These are phyloP conservation scores for Komagataella mondaviorum DNA, from an alignment of 805 yeast species.

Conservation along the genomic window DNA sequence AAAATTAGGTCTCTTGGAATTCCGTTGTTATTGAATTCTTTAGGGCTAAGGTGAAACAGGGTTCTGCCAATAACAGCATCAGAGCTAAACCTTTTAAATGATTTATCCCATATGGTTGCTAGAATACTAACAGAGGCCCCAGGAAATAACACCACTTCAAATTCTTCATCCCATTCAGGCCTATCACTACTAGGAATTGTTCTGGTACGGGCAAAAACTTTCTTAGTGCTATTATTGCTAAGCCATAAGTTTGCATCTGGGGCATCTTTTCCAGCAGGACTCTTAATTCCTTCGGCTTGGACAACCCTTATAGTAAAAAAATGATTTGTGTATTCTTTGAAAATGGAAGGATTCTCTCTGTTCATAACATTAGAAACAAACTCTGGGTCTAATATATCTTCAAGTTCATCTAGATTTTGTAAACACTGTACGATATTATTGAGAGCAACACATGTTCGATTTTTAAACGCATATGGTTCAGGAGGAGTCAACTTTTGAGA, in stretches of 20 bases:
- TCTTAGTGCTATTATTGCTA: background rate
- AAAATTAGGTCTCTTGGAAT: conserved; percentile 45
- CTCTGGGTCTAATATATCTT: conserved; percentile 47
- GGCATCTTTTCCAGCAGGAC: background rate
- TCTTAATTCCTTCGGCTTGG: background rate
- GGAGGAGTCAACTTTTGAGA: conserved; percentile 23
- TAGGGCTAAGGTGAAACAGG: conserved; percentile 45
- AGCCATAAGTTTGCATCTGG: background rate
- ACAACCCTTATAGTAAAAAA: conserved; percentile 1
- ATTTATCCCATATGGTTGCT: conserved; percentile 43
- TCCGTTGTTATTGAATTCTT: conserved; percentile 51
- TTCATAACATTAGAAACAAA: conserved; percentile 27
- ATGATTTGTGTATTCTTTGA: conserved; percentile 4
- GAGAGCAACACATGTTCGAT: conserved; percentile 60
- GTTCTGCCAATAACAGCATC: conserved; percentile 60
- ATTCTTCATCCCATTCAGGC: conserved; percentile 80
- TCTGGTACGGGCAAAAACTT: conserved; percentile 35
- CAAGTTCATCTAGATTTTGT: conserved; percentile 34
- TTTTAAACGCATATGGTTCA: conserved; percentile 44
- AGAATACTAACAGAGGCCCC: background rate
- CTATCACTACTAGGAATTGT: conserved; percentile 43
- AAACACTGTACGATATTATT: conserved; percentile 49
- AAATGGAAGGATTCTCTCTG: conserved; percentile 6
- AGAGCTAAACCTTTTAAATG: conserved; percentile 25
- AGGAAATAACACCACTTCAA: conserved; percentile 1